phyloP scores from a whole-genome alignment of 306 rosid genomes.

The Prosopis cineraria region DNA sequence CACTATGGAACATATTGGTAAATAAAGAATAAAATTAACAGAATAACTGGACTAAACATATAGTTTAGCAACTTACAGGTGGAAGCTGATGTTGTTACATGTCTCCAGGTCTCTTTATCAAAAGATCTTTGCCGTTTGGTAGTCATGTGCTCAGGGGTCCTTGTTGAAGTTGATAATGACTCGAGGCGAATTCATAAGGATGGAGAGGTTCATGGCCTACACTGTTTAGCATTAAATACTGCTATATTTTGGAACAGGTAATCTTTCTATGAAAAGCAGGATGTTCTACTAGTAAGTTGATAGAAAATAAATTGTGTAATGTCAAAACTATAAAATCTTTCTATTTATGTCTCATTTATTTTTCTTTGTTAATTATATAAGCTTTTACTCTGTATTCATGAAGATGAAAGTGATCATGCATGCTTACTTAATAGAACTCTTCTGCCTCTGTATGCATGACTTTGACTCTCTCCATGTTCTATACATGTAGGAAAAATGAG shows the following conservation, averaged over 20 bases:
- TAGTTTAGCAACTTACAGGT: slow-evolving; percentile 19
- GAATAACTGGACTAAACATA: slow-evolving; percentile 12
- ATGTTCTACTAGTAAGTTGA: slow-evolving; percentile 28
- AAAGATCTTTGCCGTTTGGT: slow-evolving; percentile 92
- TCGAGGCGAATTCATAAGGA: slow-evolving; percentile 39
- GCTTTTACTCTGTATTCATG: slow-evolving; percentile 4
- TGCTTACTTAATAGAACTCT: slow-evolving; percentile 26
- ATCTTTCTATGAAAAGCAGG: slow-evolving; percentile 39
- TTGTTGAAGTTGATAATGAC: slow-evolving; percentile 49
- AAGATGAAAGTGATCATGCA: slow-evolving; percentile 28
- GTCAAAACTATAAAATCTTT: slow-evolving; percentile 8
- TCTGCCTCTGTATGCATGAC: slow-evolving; percentile 37
- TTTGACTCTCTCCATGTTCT: slow-evolving; percentile 30
- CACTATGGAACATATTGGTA: neutral
- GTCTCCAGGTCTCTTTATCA: slow-evolving; percentile 79
- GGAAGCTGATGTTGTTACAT: slow-evolving; percentile 43
- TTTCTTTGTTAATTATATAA: slow-evolving; percentile 32
- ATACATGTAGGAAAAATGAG: slow-evolving; percentile 71
- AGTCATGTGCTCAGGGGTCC: slow-evolving; percentile 87
- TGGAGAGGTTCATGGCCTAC: slow-evolving; percentile 69
- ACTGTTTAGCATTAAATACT: slow-evolving; percentile 80
- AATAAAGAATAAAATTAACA: neutral
- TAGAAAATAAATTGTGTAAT: neutral
- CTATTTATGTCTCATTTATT: neutral
- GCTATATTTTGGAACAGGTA: slow-evolving; percentile 92